These are phyloP conservation scores for Coleophoma cylindrospora DNA, from an alignment of 2,329 filamentous ascomycete species.

Conservation along the genomic window DNA sequence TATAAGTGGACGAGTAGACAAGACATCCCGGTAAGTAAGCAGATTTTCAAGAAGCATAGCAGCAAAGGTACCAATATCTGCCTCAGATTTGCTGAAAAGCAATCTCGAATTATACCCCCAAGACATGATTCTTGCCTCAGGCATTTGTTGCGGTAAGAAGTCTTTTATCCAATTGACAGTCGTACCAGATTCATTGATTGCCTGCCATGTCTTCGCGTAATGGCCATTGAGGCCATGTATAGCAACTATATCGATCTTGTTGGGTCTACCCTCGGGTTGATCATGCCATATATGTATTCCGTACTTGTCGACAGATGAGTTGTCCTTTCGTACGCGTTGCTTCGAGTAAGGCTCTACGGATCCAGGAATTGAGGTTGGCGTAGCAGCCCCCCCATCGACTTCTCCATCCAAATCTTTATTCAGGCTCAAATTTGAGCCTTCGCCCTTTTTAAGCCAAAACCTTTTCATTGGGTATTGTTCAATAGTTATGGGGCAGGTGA, in stretches of 20 bases:
- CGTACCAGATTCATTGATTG: constrained; percentile 21
- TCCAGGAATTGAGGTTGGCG: too few species aligned
- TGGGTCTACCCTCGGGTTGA: background rate
- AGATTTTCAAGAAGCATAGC: background rate
- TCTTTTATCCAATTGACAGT: constrained; percentile 28
- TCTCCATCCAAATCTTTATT: too few species aligned
- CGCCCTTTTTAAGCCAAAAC: too few species aligned
- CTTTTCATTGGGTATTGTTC: too few species aligned
- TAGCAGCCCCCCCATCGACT: too few species aligned
- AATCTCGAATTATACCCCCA: constrained; percentile 28
- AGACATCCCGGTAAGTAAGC: constrained; percentile 4
- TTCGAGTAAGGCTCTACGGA: too few species aligned
- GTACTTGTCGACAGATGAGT: too few species aligned
- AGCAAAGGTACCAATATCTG: background rate
- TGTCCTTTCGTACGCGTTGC: too few species aligned
- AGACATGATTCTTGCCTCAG: constrained; percentile 22
- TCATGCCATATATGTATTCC: background rate
- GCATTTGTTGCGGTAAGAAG: constrained; percentile 27
- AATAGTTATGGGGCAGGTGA: too few species aligned
- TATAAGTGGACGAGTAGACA: constrained; percentile 24
- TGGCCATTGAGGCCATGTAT: constrained; percentile 4
- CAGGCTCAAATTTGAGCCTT: too few species aligned
- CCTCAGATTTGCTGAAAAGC: constrained; percentile 1
- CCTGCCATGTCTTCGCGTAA: constrained; percentile 33
- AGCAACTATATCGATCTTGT: background rate